phyloP scores from a whole-genome alignment of 805 yeast species.

The Blastobotrys attinorum region DNA sequence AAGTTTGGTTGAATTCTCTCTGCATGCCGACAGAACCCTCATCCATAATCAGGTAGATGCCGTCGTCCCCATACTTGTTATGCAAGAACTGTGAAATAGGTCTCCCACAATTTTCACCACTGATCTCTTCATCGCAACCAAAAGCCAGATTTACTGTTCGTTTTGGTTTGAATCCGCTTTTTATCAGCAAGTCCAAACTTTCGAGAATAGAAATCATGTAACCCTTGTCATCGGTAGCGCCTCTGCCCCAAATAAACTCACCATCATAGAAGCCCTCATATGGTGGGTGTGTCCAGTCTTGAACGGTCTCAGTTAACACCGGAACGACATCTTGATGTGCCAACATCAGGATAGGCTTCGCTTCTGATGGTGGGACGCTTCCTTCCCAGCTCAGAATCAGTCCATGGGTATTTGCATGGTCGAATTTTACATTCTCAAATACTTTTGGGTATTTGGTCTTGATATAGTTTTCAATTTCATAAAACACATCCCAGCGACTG shows the following conservation, averaged over 20 bases:
- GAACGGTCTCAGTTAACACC: constrained; percentile 42
- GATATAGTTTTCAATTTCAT: constrained; percentile 42
- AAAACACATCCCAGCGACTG: constrained; percentile 39
- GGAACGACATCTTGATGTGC: constrained; percentile 73
- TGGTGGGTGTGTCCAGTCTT: constrained; percentile 54
- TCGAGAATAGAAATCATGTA: constrained; percentile 54
- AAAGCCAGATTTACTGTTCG: constrained; percentile 54
- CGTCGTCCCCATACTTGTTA: constrained; percentile 51
- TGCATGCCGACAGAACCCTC: constrained; percentile 49
- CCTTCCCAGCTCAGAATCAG: constrained; percentile 15
- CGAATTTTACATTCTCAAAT: constrained; percentile 38
- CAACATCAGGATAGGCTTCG: constrained; percentile 53
- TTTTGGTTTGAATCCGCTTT: constrained; percentile 42
- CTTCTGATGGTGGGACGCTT: constrained; percentile 10
- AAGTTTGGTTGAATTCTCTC: constrained; percentile 36
- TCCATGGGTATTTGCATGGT: constrained; percentile 28
- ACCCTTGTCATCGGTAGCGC: constrained; percentile 62
- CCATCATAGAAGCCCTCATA: constrained; percentile 55
- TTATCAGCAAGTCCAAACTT: constrained; percentile 47
- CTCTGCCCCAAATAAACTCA: constrained; percentile 55
- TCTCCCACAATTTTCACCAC: constrained; percentile 33
- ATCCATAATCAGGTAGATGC: constrained; percentile 57
- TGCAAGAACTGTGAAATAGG: constrained; percentile 37
- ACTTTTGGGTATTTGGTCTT: constrained; percentile 44
- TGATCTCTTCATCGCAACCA: constrained; percentile 71